These are phyloP conservation scores for Cordyceps cicadae DNA, from an alignment of 2,329 filamentous ascomycete species.

Conservation along the genomic window DNA sequence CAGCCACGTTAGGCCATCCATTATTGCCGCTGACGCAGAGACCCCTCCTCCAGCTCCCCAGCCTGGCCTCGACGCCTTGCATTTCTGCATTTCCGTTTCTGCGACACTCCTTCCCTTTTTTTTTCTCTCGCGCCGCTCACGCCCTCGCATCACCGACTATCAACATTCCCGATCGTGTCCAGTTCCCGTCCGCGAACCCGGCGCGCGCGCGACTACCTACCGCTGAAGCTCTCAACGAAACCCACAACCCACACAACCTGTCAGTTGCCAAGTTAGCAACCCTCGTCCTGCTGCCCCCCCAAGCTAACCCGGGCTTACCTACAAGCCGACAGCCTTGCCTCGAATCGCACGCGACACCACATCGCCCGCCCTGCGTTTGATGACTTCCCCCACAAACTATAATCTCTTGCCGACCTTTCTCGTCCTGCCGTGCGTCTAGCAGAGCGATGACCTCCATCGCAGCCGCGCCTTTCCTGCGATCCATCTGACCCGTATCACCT, in stretches of 20 bases:
- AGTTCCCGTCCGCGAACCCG: neutral
- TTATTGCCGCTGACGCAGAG: constrained; percentile 5
- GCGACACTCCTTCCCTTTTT: neutral
- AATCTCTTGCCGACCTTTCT: neutral
- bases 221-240: neutral
- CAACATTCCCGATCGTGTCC: neutral
- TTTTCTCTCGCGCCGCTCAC: neutral
- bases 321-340: neutral
- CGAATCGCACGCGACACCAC: constrained; percentile 7
- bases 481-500: neutral
- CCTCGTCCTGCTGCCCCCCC: neutral
- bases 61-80: neutral
- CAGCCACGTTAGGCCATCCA: neutral
- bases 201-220: neutral
- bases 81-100: neutral
- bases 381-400: neutral
- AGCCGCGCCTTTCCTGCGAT: neutral
- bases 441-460: neutral
- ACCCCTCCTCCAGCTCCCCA: constrained; percentile 6
- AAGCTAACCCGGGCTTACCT: constrained; percentile 5
- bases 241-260: neutral
- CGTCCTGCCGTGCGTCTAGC: neutral
- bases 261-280: neutral
- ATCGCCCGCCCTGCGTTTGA: neutral
- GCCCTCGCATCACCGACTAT: neutral